Evolutionary conservation across 208 protist genomes (phyloP).

Genomic region (Porcisia hertigi): DNA sequence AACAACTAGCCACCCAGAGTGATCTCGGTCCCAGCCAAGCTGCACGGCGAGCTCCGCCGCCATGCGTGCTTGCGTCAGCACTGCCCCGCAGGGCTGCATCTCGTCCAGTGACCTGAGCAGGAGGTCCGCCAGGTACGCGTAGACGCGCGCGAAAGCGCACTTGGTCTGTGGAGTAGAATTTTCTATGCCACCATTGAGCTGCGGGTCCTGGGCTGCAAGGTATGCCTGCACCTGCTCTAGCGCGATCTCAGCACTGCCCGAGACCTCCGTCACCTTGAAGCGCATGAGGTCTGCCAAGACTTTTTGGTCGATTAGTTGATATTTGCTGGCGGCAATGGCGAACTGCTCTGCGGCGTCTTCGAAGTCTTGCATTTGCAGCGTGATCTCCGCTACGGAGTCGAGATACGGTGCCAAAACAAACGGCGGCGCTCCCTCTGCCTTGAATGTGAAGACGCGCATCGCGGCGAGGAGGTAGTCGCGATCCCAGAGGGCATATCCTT

Average conservation of each 20-base stretch:
- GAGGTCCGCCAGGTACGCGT: conserved; percentile 77
- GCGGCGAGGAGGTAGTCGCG: conserved; percentile 86
- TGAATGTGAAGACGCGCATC: conserved; percentile 89
- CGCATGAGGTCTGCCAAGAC: conserved; percentile 80
- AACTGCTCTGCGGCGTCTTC: conserved; percentile 88
- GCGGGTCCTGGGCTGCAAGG: conserved; percentile 47
- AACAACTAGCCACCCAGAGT: conserved; percentile 54
- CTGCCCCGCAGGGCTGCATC: conserved; percentile 17
- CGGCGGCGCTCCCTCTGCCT: conserved; percentile 81
- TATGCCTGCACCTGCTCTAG: conserved; percentile 57
- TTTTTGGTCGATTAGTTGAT: conserved; percentile 79
- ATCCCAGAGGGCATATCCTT: conserved; percentile 91
- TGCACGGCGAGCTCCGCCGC: conserved; percentile 50
- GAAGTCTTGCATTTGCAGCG: conserved; percentile 70
- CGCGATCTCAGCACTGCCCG: conserved; percentile 54
- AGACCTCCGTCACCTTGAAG: conserved; percentile 62
- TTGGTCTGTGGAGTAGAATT: conserved; percentile 28
- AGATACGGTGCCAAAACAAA: conserved; percentile 86
- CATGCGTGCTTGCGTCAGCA: conserved; percentile 45
- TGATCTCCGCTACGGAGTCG: conserved; percentile 81
- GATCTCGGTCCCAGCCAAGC: conserved; percentile 74
- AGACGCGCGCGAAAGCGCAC: conserved; percentile 58
- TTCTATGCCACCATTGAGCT: conserved; percentile 34
- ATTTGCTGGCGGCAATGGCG: conserved; percentile 76
- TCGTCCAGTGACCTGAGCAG: conserved; percentile 45